phyloP scores from a whole-genome alignment of 257 asterid species.

The Jacaranda mimosifolia region DNA sequence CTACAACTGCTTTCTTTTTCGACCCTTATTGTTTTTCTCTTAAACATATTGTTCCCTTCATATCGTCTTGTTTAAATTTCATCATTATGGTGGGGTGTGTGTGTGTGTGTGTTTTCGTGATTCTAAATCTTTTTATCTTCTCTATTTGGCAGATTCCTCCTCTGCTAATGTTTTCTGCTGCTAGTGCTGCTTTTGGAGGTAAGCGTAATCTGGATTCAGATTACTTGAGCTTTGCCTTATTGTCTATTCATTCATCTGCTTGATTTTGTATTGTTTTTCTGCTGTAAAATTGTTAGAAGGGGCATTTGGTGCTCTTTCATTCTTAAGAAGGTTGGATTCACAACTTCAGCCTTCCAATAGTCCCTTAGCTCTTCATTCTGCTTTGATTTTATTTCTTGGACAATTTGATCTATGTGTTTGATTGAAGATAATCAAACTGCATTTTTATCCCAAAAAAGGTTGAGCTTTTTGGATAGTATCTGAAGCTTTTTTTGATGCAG shows the following conservation, averaged over 20 bases:
- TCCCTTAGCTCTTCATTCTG: constrained; percentile 2
- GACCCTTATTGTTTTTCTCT: background rate
- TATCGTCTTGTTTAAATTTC: background rate
- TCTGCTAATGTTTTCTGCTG: constrained; percentile 74
- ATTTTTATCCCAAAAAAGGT: background rate
- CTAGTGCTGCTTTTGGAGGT: constrained; percentile 96
- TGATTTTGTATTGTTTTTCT: background rate
- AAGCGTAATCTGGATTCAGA: constrained; percentile 30
- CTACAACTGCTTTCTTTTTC: constrained; percentile 7
- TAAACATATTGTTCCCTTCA: background rate
- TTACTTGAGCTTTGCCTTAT: constrained; percentile 16
- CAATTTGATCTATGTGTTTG: background rate
- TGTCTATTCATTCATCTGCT: background rate
- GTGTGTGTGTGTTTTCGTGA: background rate
- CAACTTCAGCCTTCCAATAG: background rate
- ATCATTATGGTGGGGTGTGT: no score
- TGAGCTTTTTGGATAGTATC: background rate
- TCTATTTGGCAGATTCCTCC: constrained; percentile 65
- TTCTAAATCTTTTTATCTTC: background rate
- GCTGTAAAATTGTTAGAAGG: constrained; percentile 17
- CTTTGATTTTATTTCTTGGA: background rate
- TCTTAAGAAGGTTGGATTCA: background rate
- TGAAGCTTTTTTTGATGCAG: background rate
- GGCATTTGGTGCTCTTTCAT: background rate
- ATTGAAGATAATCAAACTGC: background rate